phyloP scores from a whole-genome alignment of 2,329 filamentous ascomycete genomes.

The Aspergillus proliferans region DNA sequence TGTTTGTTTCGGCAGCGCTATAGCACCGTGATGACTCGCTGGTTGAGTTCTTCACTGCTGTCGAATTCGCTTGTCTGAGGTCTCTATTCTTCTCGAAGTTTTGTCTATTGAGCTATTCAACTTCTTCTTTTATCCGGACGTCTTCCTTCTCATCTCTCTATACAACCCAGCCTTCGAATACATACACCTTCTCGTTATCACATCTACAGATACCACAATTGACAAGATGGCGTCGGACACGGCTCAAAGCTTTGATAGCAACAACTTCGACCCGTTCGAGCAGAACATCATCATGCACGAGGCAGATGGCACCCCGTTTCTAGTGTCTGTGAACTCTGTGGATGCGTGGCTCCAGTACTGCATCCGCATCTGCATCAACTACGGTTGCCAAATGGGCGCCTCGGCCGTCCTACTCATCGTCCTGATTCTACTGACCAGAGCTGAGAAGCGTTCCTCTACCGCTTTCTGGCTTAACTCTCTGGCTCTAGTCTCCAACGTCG shows the following conservation, averaged over 20 bases:
- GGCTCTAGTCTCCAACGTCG: slow-evolving; percentile 55
- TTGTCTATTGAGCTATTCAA: neutral
- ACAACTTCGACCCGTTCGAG: slow-evolving; percentile 44
- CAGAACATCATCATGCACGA: slow-evolving; percentile 47
- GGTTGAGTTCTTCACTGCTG: neutral
- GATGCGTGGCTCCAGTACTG: slow-evolving; percentile 44
- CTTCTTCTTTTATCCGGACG: neutral
- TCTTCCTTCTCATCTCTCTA: neutral
- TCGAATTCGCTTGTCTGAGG: neutral
- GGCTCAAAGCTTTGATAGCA: too few relatives aligned
- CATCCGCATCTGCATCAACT: slow-evolving; percentile 54
- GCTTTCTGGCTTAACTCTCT: slow-evolving; percentile 61
- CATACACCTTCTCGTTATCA: neutral
- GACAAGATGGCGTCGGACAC: slow-evolving; percentile 9
- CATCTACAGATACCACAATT: neutral
- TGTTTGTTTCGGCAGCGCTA: slow-evolving; percentile 25
- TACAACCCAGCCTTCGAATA: neutral
- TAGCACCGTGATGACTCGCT: slow-evolving; percentile 7
- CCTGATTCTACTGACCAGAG: slow-evolving; percentile 61
- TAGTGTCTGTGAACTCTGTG: slow-evolving; percentile 38
- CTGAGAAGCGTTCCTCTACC: slow-evolving; percentile 56
- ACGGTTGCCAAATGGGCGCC: slow-evolving; percentile 64
- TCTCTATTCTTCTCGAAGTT: slow-evolving; percentile 1
- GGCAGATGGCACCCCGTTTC: slow-evolving; percentile 40
- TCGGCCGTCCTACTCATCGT: slow-evolving; percentile 59